Evolutionary conservation across 495 filamentous ascomycete species (phyloP), one percentile per base, ranked within the genome.

Genomic region (Physcia stellaris): DNA sequence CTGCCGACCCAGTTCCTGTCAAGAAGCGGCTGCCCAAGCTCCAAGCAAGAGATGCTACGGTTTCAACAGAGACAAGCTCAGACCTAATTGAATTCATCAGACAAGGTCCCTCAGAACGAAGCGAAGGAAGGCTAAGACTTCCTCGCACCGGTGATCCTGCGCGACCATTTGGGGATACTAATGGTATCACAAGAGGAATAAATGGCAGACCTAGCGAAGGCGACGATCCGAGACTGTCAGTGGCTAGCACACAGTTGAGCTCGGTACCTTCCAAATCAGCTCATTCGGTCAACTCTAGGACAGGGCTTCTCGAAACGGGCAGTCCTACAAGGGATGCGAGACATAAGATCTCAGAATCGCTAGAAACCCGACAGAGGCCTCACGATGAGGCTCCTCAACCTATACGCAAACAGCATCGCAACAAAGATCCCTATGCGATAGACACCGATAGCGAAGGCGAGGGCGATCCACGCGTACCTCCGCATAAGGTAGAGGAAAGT

Each of bases 21-120:
- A 4, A 39, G 7, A 37, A 11, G 29, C 46, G 47, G 20, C 35
- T 45, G 18, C 61, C 59, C 26, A 68, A 66, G 30, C 60, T 84
- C 32, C 73, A 86, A 59, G 77, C 86, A 43, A 79, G 86, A 13
- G 71, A 77, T 44, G 71, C 85, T n/a, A 62, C 68, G 21, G 24
- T 26, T 33, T 65, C 71, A 16, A 61, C 71, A 18, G n/a, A n/a
- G n/a, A n/a, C n/a, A 47, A 93, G 75, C 32, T 78, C 79, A 2
- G 90, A 94, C 43, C 60, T 98, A 27, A 92, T 94, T 36, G 85
- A 96, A 50, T 96, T 96, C 60, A 87, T 98, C 37, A 77, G 86
- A 34, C 76, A 82, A 56, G 83, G 88, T 1, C 79, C 88, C 6
- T 73, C 77, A 0, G 53, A 52, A 7, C 56, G 55, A 22, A 52